phyloP scores from a whole-genome alignment of 192 early-diverging fungal genomes.

The Thamnidium elegans region DNA sequence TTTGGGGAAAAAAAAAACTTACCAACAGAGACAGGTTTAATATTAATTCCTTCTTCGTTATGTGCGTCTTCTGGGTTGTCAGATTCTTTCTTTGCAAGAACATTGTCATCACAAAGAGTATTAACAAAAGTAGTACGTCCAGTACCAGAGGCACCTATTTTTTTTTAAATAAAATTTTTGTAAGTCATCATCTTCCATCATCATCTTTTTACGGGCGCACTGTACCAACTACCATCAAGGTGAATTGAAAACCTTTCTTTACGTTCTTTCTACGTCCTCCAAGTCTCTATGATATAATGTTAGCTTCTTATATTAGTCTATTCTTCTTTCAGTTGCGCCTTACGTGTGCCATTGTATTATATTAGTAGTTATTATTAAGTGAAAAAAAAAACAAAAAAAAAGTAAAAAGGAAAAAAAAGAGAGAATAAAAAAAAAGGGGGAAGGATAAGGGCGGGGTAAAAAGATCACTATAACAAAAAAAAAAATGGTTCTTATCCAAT shows the following conservation, averaged over 20 bases:
- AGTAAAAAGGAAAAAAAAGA: neutral
- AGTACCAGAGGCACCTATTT: constrained; percentile 73
- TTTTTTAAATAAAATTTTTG: neutral
- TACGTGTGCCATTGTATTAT: constrained; percentile 21
- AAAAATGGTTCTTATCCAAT: neutral
- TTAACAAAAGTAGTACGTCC: constrained; percentile 99
- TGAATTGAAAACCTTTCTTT: constrained; percentile 96
- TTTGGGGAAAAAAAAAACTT: neutral
- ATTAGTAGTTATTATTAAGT: neutral
- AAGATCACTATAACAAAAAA: neutral
- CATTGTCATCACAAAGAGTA: constrained; percentile 86
- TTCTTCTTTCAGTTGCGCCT: neutral
- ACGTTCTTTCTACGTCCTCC: constrained; percentile 85
- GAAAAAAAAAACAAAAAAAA: neutral
- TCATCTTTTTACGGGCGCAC: neutral
- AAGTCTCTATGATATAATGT: constrained; percentile 39
- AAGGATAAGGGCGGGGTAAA: neutral
- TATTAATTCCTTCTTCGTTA: constrained; percentile 82
- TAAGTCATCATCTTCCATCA: constrained; percentile 3
- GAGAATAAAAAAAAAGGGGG: constrained; percentile 7
- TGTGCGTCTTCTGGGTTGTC: constrained; percentile 74
- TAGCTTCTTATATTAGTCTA: neutral
- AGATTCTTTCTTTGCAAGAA: constrained; percentile 64
- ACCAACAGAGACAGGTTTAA: constrained; percentile 80
- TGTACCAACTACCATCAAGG: constrained; percentile 94